Base-by-base conservation (phyloP, 495 filamentous ascomycete genomes). In the Clohesyomyces aquaticus region DNA sequence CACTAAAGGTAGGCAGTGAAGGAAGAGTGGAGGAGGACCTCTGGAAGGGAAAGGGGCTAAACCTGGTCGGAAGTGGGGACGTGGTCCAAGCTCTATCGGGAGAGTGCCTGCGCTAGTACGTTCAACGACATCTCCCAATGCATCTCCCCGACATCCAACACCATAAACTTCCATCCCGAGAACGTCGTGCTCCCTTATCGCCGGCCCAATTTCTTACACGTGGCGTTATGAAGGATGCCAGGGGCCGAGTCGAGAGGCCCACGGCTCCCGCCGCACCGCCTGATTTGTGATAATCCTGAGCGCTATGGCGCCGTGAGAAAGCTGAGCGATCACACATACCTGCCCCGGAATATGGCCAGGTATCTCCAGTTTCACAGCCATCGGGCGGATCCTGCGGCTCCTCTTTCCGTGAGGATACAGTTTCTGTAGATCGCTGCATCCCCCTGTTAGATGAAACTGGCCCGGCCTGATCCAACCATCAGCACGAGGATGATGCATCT, bases 381-480 rank as follows among this genome's bases (percentile, higher is more conserved):
- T 47, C 21, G 43, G 16, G 43, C 43, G 43, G 43, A 23, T n/a
- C 4, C 21, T 47, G 43, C 43, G 43, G 43, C 43, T 47, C 43
- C 43, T 18, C 43, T 1, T 6, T 38, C 32, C 32, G 14, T 38
- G 32, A 38, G 14, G 14, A 14, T 6, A 6, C 32, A 38, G 6
- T 38, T 14, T 6, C 6, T 38, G 32, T 14, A 38, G 32, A 38
- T 38, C 32, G n/a, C n/a, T n/a, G n/a, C n/a, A n/a, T n/a, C n/a
- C n/a, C n/a, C n/a, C n/a, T n/a, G n/a, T n/a, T n/a, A n/a, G n/a
- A n/a, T n/a, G n/a, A n/a, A n/a, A n/a, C n/a, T n/a, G n/a, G n/a
- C n/a, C n/a, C n/a, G n/a, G n/a, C n/a, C n/a, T n/a, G n/a, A n/a
- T n/a, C n/a, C n/a, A n/a, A n/a, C n/a, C n/a, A n/a, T n/a, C n/a